Percentiles rank a stretch among this genome's conserved stretches.
Evolutionary conservation across 169 alveolate species (phyloP).

Genomic region (Eimeria sp.): DNA sequence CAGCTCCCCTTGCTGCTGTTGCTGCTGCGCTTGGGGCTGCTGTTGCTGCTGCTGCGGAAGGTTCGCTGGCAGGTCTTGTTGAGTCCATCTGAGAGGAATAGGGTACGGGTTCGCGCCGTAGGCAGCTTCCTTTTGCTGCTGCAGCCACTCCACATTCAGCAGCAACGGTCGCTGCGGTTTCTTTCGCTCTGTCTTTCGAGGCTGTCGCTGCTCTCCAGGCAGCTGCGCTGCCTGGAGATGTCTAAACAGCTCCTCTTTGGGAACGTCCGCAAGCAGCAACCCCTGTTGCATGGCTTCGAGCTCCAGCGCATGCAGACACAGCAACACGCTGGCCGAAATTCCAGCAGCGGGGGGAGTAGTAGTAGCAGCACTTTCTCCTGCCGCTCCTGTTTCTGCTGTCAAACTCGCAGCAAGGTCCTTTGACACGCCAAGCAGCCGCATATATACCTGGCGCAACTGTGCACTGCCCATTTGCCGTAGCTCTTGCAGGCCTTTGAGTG

Average conservation of each 20-base stretch:
- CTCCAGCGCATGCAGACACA: slow-evolving; percentile 76
- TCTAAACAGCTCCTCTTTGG: slow-evolving; percentile 45
- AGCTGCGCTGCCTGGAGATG: slow-evolving; percentile 65
- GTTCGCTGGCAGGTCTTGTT: background rate
- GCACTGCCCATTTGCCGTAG: slow-evolving; percentile 19
- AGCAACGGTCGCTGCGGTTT: slow-evolving; percentile 40
- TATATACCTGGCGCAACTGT: slow-evolving; percentile 40
- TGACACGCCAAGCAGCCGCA: slow-evolving; percentile 32
- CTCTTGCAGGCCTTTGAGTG: slow-evolving; percentile 36
- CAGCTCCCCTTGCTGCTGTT: slow-evolving; percentile 27
- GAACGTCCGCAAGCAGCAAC: slow-evolving; percentile 69
- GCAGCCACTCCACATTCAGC: slow-evolving; percentile 73
- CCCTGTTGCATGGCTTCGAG: slow-evolving; percentile 77
- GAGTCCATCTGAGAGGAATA: slow-evolving; percentile 73
- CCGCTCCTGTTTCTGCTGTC: slow-evolving; percentile 1
- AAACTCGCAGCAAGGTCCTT: background rate
- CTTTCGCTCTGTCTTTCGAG: background rate
- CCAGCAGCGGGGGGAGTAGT: background rate
- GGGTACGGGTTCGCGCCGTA: slow-evolving; percentile 81
- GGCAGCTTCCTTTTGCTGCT: slow-evolving; percentile 52
- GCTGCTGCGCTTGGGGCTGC: slow-evolving; percentile 21
- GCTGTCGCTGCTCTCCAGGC: slow-evolving; percentile 55
- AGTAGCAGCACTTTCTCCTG: background rate
- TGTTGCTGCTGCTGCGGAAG: slow-evolving; percentile 20
- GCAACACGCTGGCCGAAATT: slow-evolving; percentile 75